Evolutionary conservation across 2,329 filamentous ascomycete genomes (phyloP), one percentile per base, ranked within the genome.

Genomic region (Truncatella angustata): DNA sequence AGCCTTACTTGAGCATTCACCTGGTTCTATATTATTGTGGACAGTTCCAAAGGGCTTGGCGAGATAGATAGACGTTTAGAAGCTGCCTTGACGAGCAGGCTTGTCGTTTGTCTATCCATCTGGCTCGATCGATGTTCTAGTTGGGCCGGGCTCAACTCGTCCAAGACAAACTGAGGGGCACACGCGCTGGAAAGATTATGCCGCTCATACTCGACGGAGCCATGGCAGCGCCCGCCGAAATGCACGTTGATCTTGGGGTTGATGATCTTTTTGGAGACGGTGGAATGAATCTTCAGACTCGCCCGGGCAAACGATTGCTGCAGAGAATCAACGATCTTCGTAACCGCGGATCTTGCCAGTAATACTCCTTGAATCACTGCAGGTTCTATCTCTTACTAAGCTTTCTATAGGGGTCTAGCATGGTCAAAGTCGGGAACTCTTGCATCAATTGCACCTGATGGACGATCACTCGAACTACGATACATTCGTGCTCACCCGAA

Each of bases 351-450:
- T 94, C 89, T 67, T 90, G 86, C 76, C 88, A 91, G 91, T 94
- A 82, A 72, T 85, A 78, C 50, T 20, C 58, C 39, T 16, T 11
- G 47, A 23, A 28, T 39, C 43, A 44, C 35, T 11, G n/a, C 32
- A 49, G 45, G 35, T 40, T n/a, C 28, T 7, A 7, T 7, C 16
- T 21, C 47, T 28, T n/a, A 21, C 26, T 14, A 16, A 28, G 23
- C 26, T 32, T 23, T 34, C 26, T 35, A 39, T 60, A 95, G 91
- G 66, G 84, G 84, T 58, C 81, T 97, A 50, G 85, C 88, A 26
- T 97, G 93, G 92, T 96, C 93, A 10, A 91, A 86, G 62, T 82
- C 85, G 55, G 93, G 93, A 39, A 91, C 87, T 54, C 90, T 97
- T 59, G 92, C 92, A 24, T 87, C 86, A 50, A 87, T 97, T 58